Percentiles rank a stretch among this genome's conserved stretches.
These are phyloP conservation scores for Nymphaea colorata DNA, from an alignment of 164 flowering plant genomes.

Conservation along the genomic window DNA sequence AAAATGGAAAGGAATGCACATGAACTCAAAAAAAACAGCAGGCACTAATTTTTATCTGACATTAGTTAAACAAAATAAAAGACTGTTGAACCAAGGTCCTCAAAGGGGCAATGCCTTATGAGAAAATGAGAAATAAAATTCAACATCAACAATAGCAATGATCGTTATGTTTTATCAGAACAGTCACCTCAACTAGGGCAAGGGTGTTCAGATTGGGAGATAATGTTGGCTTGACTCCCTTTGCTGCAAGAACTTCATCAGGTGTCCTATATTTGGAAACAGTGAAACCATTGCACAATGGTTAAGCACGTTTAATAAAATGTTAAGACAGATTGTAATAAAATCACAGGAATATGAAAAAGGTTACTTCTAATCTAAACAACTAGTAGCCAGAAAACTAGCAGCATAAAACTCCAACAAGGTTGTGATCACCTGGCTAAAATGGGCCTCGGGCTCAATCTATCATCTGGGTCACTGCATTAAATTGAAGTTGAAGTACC, in stretches of 20 bases:
- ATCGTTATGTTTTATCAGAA: neutral
- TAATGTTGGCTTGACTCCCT: slow-evolving; percentile 92
- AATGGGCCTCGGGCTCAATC: slow-evolving; percentile 72
- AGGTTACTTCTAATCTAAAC: neutral
- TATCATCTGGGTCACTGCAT: slow-evolving; percentile 80
- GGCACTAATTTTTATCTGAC: neutral
- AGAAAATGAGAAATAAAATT: too few species aligned
- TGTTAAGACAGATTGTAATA: too few species aligned
- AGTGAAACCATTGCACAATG: neutral
- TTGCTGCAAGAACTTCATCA: slow-evolving; percentile 88
- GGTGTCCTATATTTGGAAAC: slow-evolving; percentile 53
- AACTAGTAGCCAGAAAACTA: neutral
- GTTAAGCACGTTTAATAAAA: neutral
- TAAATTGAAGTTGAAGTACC: neutral
- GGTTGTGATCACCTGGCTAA: slow-evolving; percentile 56
- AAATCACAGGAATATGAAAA: neutral
- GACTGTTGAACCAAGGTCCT: neutral
- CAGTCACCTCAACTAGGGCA: slow-evolving; percentile 82
- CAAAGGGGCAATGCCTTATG: neutral
- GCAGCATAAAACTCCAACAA: neutral
- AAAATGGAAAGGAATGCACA: neutral
- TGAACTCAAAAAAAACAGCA: neutral
- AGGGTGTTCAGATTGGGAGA: slow-evolving; percentile 94
- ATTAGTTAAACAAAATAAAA: too few species aligned
- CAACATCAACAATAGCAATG: neutral